Evolutionary conservation across 2,329 filamentous ascomycete genomes (phyloP).

Genomic region (Harringtonia aguacate): DNA sequence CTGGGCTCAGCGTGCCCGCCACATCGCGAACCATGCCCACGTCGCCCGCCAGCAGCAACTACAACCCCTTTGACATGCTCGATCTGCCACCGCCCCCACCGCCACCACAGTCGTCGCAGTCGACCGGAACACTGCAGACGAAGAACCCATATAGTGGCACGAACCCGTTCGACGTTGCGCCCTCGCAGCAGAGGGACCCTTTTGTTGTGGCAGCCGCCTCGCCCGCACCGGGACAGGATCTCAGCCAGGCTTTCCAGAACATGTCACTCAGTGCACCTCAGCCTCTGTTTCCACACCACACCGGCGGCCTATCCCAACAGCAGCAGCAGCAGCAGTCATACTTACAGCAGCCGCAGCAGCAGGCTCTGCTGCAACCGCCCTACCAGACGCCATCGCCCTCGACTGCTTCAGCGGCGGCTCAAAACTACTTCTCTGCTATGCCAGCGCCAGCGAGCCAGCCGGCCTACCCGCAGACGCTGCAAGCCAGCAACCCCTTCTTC

Average conservation of each 20-base stretch:
- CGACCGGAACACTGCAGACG: conserved; percentile 49
- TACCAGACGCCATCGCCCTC: background rate
- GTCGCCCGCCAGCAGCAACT: conserved; percentile 21
- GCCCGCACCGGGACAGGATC: conserved; percentile 11
- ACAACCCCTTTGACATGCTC: conserved; percentile 59
- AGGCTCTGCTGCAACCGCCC: background rate
- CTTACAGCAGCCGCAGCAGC: conserved; percentile 28
- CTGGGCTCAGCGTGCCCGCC: conserved; percentile 14
- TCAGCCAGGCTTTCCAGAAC: conserved; percentile 64
- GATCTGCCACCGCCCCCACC: conserved; percentile 43
- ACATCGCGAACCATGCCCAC: conserved; percentile 13
- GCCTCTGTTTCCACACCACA: conserved; percentile 61
- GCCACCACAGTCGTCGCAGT: conserved; percentile 53
- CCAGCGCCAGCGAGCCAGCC: conserved; percentile 1
- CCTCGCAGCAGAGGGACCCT: conserved; percentile 20
- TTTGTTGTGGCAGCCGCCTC: conserved; percentile 17
- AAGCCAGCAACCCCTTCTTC: conserved; percentile 39
- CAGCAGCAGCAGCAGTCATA: conserved; percentile 18
- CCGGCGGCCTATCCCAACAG: conserved; percentile 39
- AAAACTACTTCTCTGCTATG: conserved; percentile 7
- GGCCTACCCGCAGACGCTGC: conserved; percentile 14
- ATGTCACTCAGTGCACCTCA: conserved; percentile 53
- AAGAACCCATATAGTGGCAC: conserved; percentile 43
- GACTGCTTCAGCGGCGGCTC: background rate
- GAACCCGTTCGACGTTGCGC: conserved; percentile 58